Evolutionary conservation across 2,329 filamentous ascomycete species (phyloP), one percentile per base, ranked within the genome.

Genomic region (Fonsecaea erecta): DNA sequence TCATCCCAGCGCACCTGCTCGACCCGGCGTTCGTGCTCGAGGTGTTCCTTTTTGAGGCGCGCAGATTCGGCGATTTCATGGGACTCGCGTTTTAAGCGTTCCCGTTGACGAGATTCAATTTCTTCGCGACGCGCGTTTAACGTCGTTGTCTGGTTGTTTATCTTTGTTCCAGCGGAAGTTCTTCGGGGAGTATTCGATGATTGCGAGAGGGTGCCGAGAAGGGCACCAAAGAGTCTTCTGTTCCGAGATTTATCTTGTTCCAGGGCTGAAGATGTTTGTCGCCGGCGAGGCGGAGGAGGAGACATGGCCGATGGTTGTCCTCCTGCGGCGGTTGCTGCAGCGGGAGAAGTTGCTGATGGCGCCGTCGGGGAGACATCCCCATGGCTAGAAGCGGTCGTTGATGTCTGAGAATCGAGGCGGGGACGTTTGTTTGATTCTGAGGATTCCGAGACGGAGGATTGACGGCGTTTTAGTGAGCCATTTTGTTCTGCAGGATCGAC

Each of bases 171-270:
- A 12, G 56, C 43, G n/a, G 66, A 60, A 16, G 57, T 35, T 28
- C 57, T 52, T 53, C 56, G 52, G 5, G 37, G n/a, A 4, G 69
- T 62, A 26, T 64, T 65, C 3, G 65, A 61, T 7, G 60, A 83
- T 71, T 94, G 90, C 77, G 89, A 92, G 66, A 96, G 83, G 40
- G 90, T 92, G 75, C 85, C 91, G 65, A 95, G 81, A 63, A 96
- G 80, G 37, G 89, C 91, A 67, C 94, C 93, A 75, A 97, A 97
- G 66, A 98, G 83, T 60, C 94, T 86, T 77, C 91, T 90, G 24
- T 91, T 91, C 40, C 94, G 89, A 75, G 91, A 92, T 77, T 89
- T 92, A 75, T 98, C 94, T 73, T 96, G 90, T 63, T 88, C 81
- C 30, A 82, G 79, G 34, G 26, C 63, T 62, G 63, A 65, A 72